Base-by-base conservation (phyloP, 805 yeast genomes). In the Lipomyces yamanashiensis region DNA sequence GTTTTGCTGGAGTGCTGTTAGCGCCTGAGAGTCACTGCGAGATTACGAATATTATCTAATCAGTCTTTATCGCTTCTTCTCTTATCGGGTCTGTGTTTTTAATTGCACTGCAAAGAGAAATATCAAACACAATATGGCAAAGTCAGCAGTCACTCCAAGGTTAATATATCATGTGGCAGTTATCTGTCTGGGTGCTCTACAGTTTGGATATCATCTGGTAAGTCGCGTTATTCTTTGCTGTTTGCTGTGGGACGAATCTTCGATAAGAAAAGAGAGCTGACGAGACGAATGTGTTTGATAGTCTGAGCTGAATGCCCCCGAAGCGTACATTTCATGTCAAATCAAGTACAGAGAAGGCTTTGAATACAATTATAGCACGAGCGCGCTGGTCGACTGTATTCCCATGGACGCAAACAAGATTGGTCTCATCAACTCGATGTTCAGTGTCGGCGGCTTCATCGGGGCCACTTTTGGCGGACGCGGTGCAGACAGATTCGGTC, bases 231-330 rank as follows among this genome's bases (percentile, higher is more conserved):
- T 21, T 5, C 50, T 45, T n/a, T 23, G 34, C 12, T 28, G 19
- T 21, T 55, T 48, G 19, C 15, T 9, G 23, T 40, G 13, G 7
- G 49, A 21, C 5, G 15, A 28, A 15, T 36, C 28, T 28, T 21
- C 28, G 44, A 28, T 54, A 8, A 36, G n/a, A 36, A 19, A 8
- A 5, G 3, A 17, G 17, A 7, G 41, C 43, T 43, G 43, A 49
- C 37, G 21, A 17, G 43, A 49, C 37, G 21, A 17, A 8, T 45
- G 19, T 21, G 19, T 17, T 13, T n/a, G 13, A 8, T 54, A 74
- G 76, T 88, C 97, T 0, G 98, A 92, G 74, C 81, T 93, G 74
- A 93, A 93, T 76, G 96, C 97, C 7, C 97, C 98, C 0, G 89
- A 88, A 34, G 53, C 64, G 12, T 66, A 66, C 33, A 64, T 66